phyloP scores from a whole-genome alignment of 2,329 filamentous ascomycete species.

The Oidium heveae region DNA sequence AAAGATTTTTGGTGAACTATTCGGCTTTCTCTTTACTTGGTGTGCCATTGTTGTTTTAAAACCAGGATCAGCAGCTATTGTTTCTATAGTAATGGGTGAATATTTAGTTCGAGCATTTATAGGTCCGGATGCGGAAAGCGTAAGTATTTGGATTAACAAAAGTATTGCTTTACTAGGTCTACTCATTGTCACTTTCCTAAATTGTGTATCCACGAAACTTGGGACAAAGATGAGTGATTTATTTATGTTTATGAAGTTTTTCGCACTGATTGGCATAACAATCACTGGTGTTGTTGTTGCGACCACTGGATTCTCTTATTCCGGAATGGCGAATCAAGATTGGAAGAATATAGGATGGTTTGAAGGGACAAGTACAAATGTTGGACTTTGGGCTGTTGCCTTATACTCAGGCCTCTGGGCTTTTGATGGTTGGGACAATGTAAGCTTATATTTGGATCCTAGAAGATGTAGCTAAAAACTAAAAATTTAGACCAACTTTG shows the following conservation, averaged over 20 bases:
- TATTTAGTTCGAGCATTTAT: conserved; percentile 77
- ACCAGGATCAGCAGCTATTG: conserved; percentile 78
- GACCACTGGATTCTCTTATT: conserved; percentile 54
- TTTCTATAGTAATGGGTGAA: conserved; percentile 93
- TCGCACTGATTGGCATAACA: conserved; percentile 67
- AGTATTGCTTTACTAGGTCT: conserved; percentile 57
- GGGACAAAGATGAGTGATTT: conserved; percentile 71
- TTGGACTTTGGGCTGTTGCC: conserved; percentile 77
- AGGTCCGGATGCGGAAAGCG: conserved; percentile 58
- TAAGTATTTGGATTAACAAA: conserved; percentile 79
- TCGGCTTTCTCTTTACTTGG: conserved; percentile 91
- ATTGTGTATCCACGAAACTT: conserved; percentile 73
- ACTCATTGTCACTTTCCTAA: conserved; percentile 53
- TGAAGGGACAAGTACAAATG: conserved; percentile 52
- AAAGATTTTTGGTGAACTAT: conserved; percentile 87
- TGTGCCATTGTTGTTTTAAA: conserved; percentile 83
- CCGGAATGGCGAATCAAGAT: conserved; percentile 48
- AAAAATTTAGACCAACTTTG: conserved; percentile 59
- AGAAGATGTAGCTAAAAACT: not conserved
- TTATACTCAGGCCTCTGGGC: conserved; percentile 93
- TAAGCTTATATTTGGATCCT: conserved; percentile 20
- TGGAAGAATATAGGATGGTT: conserved; percentile 87
- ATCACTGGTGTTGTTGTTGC: conserved; percentile 78
- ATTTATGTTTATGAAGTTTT: conserved; percentile 94
- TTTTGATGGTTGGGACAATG: conserved; percentile 97